Base-by-base conservation (phyloP, 169 alveolate species). In the Cryptosporidium sp. region DNA sequence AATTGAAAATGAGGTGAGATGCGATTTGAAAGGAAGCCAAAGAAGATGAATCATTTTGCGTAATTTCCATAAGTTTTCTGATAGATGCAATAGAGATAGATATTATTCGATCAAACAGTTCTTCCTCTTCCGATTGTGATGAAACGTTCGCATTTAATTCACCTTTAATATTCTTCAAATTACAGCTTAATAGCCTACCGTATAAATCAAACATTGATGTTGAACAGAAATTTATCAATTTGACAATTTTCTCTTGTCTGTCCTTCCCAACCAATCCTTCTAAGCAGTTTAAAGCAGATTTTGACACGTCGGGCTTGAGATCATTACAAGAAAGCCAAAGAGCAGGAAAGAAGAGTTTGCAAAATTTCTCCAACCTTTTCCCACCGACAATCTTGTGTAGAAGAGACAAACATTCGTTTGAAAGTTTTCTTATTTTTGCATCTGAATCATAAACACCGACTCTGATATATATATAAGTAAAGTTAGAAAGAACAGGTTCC, bases 281-380 rank as follows among this genome's bases (percentile, higher is more conserved):
- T 21, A 74, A 43, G 58, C 71, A 59, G n/a, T 58, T 43, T 21
- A 8, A 18, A 26, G 86, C 86, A 52, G 86, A 52, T 39, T 74
- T 74, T 33, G 71, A 74, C 1, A 74, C 86, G 14, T 74, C 86
- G 14, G 71, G 71, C 58, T 39, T 74, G 26, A 71, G 70, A 74
- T 74, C 86, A 74, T 43, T 74, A 21, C 71, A 74, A 55, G 86
- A 74, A 37, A 74, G 45, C 86, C 86, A 74, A 51, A 74, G 65
- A 7, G 86, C 86, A 55, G 86, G 86, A 14, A 74, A 74, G n/a
- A 74, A 74, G 14, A 58, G 59, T 16, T 8, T 74, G 33, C 73
- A 52, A 58, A 51, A 74, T 23, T 74, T 74, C 29, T 52, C 62
- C 18, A 74, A 39, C 37, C 16, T 59, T 39, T 74, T 59, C 33